Evolutionary conservation across 176 grass and related monocot species (phyloP), one percentile per base, ranked within the genome.

Genomic region (Tuctoria greenei): DNA sequence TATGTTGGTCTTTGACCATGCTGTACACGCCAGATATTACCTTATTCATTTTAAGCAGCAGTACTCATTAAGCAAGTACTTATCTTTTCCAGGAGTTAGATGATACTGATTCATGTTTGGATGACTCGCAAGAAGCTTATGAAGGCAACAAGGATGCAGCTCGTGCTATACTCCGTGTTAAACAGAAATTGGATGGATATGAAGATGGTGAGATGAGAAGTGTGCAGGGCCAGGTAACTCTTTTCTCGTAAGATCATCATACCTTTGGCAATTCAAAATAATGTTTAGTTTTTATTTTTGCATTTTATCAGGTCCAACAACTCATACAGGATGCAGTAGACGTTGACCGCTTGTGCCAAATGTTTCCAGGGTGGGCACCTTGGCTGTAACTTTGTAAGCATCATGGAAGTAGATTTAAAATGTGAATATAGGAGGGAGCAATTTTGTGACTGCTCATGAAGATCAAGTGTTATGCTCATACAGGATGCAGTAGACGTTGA

Each of bases 361-460:
- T 97, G 93, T 97, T 97, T 83, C 93, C 93, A 14, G 94, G 94
- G 74, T 97, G 93, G 93, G 93, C 85, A 76, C 77, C 93, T 50
- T 97, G 93, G 93, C 80, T 54, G 51, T 54, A 54, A 54, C 51
- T 54, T 10, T 85, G 59, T 91, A 79, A 73, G 10, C 47, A 35
- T 60, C 63, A 56, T 28, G 12, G 71, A 45, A 66, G 78, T 58
- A 25, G 14, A 76, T 73, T 64, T 39, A 76, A 62, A 62, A 47
- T 75, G 9, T 25, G 67, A 60, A 51, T 65, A 44, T 16, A 61
- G 36, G 59, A 35, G 34, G 55, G 51, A 23, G 57, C 37, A 36
- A 67, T 55, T 31, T 73, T 83, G 52, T 87, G 21, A 56, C 50
- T 41, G 54, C 61, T 75, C 17, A 9, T 71, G 64, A 51, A 69